These are phyloP conservation scores for Herpetospermum pedunculosum DNA, from an alignment of 306 rosid genomes.

Conservation along the genomic window DNA sequence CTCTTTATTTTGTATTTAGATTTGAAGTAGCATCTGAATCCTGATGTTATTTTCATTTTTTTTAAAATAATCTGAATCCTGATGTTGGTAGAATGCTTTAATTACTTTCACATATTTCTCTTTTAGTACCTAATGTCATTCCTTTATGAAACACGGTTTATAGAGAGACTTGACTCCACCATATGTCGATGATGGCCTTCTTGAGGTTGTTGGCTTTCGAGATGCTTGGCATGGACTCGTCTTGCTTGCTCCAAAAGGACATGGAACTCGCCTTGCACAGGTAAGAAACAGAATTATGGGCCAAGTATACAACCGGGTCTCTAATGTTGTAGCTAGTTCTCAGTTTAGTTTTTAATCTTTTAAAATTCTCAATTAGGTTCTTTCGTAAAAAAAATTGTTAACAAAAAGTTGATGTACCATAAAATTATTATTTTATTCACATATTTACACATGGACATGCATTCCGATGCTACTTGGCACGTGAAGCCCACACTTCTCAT, in stretches of 20 bases:
- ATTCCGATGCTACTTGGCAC: too few species aligned
- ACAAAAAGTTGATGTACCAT: too few species aligned
- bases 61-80: conserved; percentile 1
- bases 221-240: conserved; percentile 98
- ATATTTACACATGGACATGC: too few species aligned
- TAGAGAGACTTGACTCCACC: conserved; percentile 75
- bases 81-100: background rate
- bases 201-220: conserved; percentile 91
- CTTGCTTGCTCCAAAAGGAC: conserved; percentile 84
- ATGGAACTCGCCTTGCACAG: conserved; percentile 99
- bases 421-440: too few species aligned
- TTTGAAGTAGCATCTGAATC: conserved; percentile 11
- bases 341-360: background rate
- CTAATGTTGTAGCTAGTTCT: background rate
- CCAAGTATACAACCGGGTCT: background rate
- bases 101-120: background rate
- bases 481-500: too few species aligned
- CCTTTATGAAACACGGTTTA: conserved; percentile 13
- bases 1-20: background rate
- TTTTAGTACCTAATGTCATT: background rate
- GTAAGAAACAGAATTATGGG: conserved; percentile 18
- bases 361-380: background rate
- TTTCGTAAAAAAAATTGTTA: too few species aligned
- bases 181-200: conserved; percentile 76
- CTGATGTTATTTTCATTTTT: too few species aligned